These are phyloP conservation scores for Parathielavia appendiculata DNA, from an alignment of 495 filamentous ascomycete species.

Conservation along the genomic window DNA sequence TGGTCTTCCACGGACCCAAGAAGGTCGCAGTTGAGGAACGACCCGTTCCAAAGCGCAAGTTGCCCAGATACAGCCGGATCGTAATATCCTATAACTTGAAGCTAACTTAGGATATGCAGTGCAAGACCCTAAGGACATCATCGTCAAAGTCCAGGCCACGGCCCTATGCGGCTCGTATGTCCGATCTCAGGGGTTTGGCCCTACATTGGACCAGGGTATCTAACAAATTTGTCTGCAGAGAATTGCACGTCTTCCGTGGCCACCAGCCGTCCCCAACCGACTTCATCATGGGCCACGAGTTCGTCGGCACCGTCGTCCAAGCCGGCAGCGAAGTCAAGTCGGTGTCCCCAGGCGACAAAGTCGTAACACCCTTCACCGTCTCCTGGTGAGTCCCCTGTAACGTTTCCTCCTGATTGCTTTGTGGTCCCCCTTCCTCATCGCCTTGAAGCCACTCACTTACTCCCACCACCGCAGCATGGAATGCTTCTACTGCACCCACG, in stretches of 20 bases:
- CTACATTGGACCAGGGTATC: neutral
- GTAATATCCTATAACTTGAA: neutral
- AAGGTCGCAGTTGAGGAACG: constrained; percentile 60
- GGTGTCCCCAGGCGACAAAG: constrained; percentile 67
- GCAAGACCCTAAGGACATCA: constrained; percentile 65
- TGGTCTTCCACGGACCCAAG: constrained; percentile 62
- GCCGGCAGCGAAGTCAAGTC: constrained; percentile 62
- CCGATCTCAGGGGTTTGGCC: neutral
- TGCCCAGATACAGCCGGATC: neutral
- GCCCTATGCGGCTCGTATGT: constrained; percentile 87
- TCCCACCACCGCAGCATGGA: constrained; percentile 48
- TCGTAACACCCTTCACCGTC: constrained; percentile 80
- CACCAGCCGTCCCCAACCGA: constrained; percentile 54
- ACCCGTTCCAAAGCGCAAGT: constrained; percentile 53
- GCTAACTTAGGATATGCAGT: constrained; percentile 39
- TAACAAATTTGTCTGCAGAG: constrained; percentile 37
- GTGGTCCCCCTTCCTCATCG: constrained; percentile 1
- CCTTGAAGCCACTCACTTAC: neutral
- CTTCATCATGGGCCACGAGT: constrained; percentile 68
- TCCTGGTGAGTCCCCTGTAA: constrained; percentile 60
- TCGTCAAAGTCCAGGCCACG: constrained; percentile 80
- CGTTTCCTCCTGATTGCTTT: neutral
- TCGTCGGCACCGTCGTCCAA: constrained; percentile 69
- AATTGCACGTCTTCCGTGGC: constrained; percentile 86
- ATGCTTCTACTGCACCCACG: constrained; percentile 88